Conservation (phyloP, 306 rosid genomes). For the Ammopiptanthus mongolicus region DNA sequence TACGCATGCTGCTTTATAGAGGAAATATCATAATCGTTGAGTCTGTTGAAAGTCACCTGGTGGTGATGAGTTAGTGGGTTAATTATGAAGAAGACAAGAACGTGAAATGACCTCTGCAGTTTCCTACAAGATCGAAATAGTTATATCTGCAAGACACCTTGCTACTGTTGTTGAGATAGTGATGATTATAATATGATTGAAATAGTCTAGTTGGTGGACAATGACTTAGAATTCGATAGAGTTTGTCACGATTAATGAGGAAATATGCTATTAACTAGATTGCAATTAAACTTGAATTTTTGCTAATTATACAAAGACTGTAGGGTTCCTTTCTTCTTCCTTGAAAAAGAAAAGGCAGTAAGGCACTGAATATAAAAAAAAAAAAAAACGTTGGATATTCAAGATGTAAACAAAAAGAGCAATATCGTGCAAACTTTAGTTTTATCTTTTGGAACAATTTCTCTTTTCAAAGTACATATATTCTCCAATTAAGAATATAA, state of each 20-base stretch:
- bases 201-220: neutral
- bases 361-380: neutral
- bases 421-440: neutral
- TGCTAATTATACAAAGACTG: neutral
- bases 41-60: neutral
- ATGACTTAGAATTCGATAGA: neutral
- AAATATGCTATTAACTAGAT: neutral
- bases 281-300: neutral
- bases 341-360: neutral
- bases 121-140: slow-evolving; percentile 28
- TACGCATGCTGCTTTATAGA: neutral
- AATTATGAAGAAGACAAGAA: slow-evolving; percentile 3
- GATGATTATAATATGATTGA: neutral
- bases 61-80: neutral
- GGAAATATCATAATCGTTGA: neutral
- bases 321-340: neutral
- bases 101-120: slow-evolving; percentile 16
- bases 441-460: neutral
- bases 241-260: neutral
- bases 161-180: neutral
- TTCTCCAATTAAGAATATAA: too few relatives aligned
- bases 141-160: neutral
- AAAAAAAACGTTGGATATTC: neutral
- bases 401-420: neutral
- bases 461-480: neutral